These are phyloP conservation scores for Alternaria incomplexa DNA, from an alignment of 2,329 filamentous ascomycete species.

Conservation along the genomic window DNA sequence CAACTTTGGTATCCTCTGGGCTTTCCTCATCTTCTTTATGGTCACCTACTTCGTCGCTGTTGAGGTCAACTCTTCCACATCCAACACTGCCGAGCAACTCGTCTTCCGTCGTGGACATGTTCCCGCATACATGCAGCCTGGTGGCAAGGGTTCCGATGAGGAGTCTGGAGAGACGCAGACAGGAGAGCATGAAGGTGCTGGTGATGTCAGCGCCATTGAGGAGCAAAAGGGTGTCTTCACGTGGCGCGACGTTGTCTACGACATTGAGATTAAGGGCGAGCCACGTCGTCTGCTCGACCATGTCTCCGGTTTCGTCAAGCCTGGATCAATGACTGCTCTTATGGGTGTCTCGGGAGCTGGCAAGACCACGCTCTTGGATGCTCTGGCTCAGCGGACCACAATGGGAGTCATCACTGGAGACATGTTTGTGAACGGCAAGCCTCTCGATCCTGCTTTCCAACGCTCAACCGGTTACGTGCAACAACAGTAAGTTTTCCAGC, in stretches of 20 bases:
- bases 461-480: conserved; percentile 50
- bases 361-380: conserved; percentile 48
- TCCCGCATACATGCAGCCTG: conserved; percentile 48
- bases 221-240: conserved; percentile 53
- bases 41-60: conserved; percentile 66
- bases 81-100: conserved; percentile 71
- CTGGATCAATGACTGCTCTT: conserved; percentile 55
- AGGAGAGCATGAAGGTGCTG: conserved; percentile 38
- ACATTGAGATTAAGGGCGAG: conserved; percentile 51
- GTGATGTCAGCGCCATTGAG: conserved; percentile 48
- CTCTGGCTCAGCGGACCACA: conserved; percentile 42
- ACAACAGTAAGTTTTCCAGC: conserved; percentile 36
- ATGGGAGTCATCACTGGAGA: conserved; percentile 49
- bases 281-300: conserved; percentile 60
- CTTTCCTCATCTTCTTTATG: conserved; percentile 69
- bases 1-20: conserved; percentile 69
- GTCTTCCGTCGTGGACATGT: conserved; percentile 63
- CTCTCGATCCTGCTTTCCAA: conserved; percentile 44
- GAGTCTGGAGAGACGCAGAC: conserved; percentile 39
- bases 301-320: conserved; percentile 62
- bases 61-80: conserved; percentile 68
- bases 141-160: conserved; percentile 42
- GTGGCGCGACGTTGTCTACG: conserved; percentile 43
- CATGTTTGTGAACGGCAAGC: conserved; percentile 49
- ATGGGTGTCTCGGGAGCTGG: conserved; percentile 50